Evolutionary conservation across 768 basidiomycete species (phyloP).

Genomic region (Tubosaeta sp.): DNA sequence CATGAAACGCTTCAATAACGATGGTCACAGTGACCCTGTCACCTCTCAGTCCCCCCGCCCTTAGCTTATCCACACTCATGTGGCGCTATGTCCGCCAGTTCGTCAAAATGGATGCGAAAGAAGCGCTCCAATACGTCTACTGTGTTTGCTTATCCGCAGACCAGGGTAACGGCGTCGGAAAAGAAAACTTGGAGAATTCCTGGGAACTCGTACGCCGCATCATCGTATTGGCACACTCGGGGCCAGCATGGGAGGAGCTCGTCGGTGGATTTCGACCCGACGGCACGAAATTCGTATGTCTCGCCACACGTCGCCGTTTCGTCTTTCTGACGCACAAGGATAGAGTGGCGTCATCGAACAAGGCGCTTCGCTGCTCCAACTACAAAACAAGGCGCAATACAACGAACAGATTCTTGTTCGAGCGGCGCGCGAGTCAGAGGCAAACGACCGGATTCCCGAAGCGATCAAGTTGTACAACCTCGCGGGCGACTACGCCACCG

Average conservation of each 20-base stretch:
- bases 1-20: background rate
- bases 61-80: conserved; percentile 79
- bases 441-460: conserved; percentile 81
- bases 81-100: conserved; percentile 94
- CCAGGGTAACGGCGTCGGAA: conserved; percentile 64
- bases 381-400: conserved; percentile 63
- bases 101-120: conserved; percentile 87
- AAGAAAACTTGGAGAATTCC: conserved; percentile 76
- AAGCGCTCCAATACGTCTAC: conserved; percentile 93
- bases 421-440: conserved; percentile 77
- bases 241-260: conserved; percentile 86
- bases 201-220: conserved; percentile 79
- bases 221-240: conserved; percentile 72
- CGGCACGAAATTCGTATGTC: conserved; percentile 81
- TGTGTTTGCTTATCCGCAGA: conserved; percentile 77
- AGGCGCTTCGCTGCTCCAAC: conserved; percentile 68
- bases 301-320: background rate
- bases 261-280: conserved; percentile 91
- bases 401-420: conserved; percentile 78
- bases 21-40: conserved; percentile 58
- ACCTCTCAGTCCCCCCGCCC: conserved; percentile 61
- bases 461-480: conserved; percentile 96
- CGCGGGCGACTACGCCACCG: conserved; percentile 85
- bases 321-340: background rate
- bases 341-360: conserved; percentile 89